phyloP scores from a whole-genome alignment of 2,329 filamentous ascomycete species.

The Paecilomyces niveus region DNA sequence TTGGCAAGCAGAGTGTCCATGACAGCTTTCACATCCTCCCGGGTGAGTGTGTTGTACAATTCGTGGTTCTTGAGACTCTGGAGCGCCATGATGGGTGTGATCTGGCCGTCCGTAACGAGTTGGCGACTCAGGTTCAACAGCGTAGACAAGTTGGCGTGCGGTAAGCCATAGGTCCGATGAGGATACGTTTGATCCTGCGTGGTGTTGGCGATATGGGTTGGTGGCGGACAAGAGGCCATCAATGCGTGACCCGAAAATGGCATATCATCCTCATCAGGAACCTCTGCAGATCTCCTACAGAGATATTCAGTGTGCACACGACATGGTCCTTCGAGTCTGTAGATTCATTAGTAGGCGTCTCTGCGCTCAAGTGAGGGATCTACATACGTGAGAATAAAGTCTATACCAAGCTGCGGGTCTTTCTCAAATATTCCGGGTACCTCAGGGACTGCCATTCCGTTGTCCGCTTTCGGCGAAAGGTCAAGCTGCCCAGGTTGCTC shows the following conservation, averaged over 20 bases:
- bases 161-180: constrained; percentile 72
- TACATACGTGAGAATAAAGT: constrained; percentile 42
- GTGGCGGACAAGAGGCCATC: constrained; percentile 85
- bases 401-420: constrained; percentile 40
- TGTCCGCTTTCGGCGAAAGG: constrained; percentile 1
- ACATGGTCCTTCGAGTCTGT: constrained; percentile 50
- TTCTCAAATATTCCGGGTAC: constrained; percentile 35
- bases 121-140: constrained; percentile 77
- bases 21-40: constrained; percentile 63
- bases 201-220: constrained; percentile 50
- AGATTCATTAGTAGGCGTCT: constrained; percentile 2
- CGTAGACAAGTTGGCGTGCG: constrained; percentile 68
- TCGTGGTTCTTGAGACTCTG: constrained; percentile 70
- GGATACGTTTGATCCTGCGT: constrained; percentile 49
- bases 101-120: constrained; percentile 70
- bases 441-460: not conserved
- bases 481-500: constrained; percentile 4
- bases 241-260: constrained; percentile 75
- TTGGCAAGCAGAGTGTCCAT: constrained; percentile 70
- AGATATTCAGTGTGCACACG: constrained; percentile 63
- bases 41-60: constrained; percentile 57
- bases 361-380: not conserved
- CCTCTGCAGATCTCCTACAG: constrained; percentile 65
- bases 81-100: constrained; percentile 95
- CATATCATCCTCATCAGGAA: constrained; percentile 55